These are phyloP conservation scores for Fraxinus anomala DNA, from an alignment of 257 asterid species.

Conservation along the genomic window DNA sequence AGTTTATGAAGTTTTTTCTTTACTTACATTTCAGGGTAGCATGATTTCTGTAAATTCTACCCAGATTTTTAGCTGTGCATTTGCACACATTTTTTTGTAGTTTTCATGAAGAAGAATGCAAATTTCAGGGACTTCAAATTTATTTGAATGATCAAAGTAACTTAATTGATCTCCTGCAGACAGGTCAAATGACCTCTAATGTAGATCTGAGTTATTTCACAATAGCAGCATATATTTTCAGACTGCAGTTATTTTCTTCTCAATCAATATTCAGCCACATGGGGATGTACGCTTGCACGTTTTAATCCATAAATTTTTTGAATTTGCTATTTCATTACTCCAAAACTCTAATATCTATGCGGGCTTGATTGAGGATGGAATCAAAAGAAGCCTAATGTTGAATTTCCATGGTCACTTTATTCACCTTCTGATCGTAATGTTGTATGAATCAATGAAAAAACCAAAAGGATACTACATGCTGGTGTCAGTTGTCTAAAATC, in stretches of 20 bases:
- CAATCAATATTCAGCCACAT: not conserved
- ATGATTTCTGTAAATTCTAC: not conserved
- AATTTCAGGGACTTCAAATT: not conserved
- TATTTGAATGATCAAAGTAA: not conserved
- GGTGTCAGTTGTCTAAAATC: not conserved
- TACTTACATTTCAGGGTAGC: not conserved
- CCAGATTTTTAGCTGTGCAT: not conserved
- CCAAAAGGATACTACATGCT: not conserved
- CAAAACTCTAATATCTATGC: not conserved
- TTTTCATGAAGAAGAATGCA: not conserved
- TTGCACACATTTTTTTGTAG: not conserved
- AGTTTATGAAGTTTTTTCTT: not conserved
- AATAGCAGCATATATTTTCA: not conserved
- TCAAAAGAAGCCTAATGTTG: not conserved
- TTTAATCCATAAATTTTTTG: not conserved
- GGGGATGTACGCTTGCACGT: not conserved
- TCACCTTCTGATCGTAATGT: not conserved
- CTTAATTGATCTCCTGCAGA: not conserved
- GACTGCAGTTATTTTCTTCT: not conserved
- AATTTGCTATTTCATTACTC: not conserved
- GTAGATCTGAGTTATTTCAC: not conserved
- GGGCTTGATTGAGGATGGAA: not conserved
- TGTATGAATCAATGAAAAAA: not conserved
- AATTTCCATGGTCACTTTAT: not conserved
- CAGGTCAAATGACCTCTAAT: not conserved